These are phyloP conservation scores for Monosporascus sp. DNA, from an alignment of 2,329 filamentous ascomycete genomes.

Conservation along the genomic window DNA sequence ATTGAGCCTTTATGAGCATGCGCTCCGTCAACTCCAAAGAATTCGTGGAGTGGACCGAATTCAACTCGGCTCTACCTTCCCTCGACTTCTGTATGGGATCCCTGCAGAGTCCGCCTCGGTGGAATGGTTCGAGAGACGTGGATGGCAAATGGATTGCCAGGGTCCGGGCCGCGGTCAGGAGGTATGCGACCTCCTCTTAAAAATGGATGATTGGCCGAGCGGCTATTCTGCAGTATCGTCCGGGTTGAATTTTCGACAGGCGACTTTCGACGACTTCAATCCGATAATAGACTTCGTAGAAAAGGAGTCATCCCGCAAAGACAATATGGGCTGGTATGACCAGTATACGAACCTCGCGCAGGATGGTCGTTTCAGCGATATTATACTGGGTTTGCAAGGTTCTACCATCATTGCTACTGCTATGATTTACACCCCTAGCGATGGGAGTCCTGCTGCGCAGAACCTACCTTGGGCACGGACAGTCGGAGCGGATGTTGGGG, in stretches of 20 bases:
- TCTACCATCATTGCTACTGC: constrained; percentile 46
- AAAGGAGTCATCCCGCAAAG: constrained; percentile 38
- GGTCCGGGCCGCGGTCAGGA: constrained; percentile 42
- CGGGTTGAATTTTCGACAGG: constrained; percentile 39
- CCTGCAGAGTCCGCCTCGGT: constrained; percentile 36
- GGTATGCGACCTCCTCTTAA: constrained; percentile 49
- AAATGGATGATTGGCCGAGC: constrained; percentile 43
- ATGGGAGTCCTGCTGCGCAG: constrained; percentile 38
- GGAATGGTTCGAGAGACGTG: constrained; percentile 49
- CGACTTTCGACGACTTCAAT: constrained; percentile 40
- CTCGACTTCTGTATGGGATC: constrained; percentile 50
- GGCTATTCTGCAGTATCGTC: constrained; percentile 30
- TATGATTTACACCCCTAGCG: constrained; percentile 45
- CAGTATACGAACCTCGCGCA: constrained; percentile 49
- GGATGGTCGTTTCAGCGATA: constrained; percentile 42
- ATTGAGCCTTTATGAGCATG: constrained; percentile 45
- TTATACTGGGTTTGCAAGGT: constrained; percentile 48
- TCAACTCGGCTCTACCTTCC: constrained; percentile 54
- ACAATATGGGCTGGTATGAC: constrained; percentile 53
- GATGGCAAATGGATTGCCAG: constrained; percentile 44
- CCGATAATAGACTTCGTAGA: constrained; percentile 45
- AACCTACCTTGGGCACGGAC: constrained; percentile 52
- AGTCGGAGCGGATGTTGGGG: constrained; percentile 47
- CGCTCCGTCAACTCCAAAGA: constrained; percentile 41
- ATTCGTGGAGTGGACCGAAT: constrained; percentile 48